phyloP scores from a whole-genome alignment of 495 filamentous ascomycete genomes.

The Letharia lupina region DNA sequence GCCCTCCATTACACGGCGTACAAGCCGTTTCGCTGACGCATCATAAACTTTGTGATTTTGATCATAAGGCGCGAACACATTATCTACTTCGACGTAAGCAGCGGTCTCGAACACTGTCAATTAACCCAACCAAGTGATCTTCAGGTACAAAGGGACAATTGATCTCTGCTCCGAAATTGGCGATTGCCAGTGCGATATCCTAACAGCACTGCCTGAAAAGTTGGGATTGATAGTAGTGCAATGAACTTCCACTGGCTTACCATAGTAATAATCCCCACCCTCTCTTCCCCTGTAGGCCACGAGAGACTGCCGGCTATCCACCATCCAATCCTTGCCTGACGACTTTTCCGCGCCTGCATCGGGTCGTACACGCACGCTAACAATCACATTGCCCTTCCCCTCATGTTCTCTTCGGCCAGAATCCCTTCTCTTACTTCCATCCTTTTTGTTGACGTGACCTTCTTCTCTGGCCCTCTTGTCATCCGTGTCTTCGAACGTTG shows the following conservation, averaged over 20 bases:
- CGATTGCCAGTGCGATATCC: background rate
- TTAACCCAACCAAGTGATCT: background rate
- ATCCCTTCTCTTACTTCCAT: conserved; percentile 29
- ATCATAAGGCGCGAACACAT: conserved; percentile 87
- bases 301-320: conserved; percentile 75
- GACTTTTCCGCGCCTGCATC: conserved; percentile 58
- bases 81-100: conserved; percentile 50
- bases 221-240: background rate
- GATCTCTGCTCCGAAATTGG: background rate
- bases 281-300: conserved; percentile 81
- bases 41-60: conserved; percentile 94
- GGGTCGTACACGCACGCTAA: conserved; percentile 88
- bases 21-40: conserved; percentile 82
- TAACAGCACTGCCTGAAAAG: background rate
- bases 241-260: conserved; percentile 40
- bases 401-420: conserved; percentile 45
- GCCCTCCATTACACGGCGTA: conserved; percentile 95
- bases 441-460: conserved; percentile 34
- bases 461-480: conserved; percentile 39
- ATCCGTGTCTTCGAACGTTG: conserved; percentile 68
- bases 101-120: background rate
- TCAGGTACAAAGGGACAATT: background rate
- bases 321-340: conserved; percentile 78
- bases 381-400: conserved; percentile 87
- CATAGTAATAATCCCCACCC: conserved; percentile 87